Conservation (phyloP, 2,329 filamentous ascomycete genomes). For the Botryotinia convoluta region DNA sequence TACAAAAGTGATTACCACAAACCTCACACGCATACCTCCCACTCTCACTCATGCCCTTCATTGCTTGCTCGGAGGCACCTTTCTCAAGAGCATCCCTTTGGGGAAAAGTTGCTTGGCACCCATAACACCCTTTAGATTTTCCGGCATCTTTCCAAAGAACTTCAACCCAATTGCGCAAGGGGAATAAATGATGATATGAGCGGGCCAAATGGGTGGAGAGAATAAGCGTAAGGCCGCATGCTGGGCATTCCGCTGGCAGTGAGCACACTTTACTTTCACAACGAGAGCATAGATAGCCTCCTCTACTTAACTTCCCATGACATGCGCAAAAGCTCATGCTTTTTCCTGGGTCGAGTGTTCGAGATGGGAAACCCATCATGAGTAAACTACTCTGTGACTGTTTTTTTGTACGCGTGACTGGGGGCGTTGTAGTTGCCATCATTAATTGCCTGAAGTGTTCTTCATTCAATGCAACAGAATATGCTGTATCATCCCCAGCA, state of each 20-base stretch:
- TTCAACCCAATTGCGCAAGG: conserved; percentile 84
- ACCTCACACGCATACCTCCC: conserved; percentile 83
- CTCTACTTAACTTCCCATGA: conserved; percentile 75
- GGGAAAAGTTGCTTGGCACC: conserved; percentile 58
- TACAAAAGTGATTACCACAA: conserved; percentile 92
- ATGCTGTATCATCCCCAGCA: conserved; percentile 69
- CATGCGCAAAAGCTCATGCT: conserved; percentile 81
- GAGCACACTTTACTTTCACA: conserved; percentile 87
- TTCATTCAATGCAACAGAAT: conserved; percentile 83
- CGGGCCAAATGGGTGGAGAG: conserved; percentile 88
- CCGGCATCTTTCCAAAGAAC: conserved; percentile 77
- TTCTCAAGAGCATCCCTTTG: conserved; percentile 34
- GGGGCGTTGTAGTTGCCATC: conserved; percentile 83
- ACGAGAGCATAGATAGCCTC: conserved; percentile 87
- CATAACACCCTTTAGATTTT: conserved; percentile 61
- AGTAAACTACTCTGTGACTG: conserved; percentile 65
- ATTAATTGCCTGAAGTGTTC: conserved; percentile 87
- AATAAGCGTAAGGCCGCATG: conserved; percentile 87
- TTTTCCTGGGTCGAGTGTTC: conserved; percentile 66
- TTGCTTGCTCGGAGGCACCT: conserved; percentile 22
- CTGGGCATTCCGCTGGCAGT: conserved; percentile 85
- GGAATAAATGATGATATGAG: conserved; percentile 93
- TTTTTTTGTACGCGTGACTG: conserved; percentile 67
- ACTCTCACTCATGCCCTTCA: conserved; percentile 75
- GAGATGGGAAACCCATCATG: conserved; percentile 97